A percentile compares a stretch with the other conserved stretches of the same genome.
These are phyloP conservation scores for Cryptosporidium sp. DNA, from an alignment of 169 alveolate species.

Conservation along the genomic window DNA sequence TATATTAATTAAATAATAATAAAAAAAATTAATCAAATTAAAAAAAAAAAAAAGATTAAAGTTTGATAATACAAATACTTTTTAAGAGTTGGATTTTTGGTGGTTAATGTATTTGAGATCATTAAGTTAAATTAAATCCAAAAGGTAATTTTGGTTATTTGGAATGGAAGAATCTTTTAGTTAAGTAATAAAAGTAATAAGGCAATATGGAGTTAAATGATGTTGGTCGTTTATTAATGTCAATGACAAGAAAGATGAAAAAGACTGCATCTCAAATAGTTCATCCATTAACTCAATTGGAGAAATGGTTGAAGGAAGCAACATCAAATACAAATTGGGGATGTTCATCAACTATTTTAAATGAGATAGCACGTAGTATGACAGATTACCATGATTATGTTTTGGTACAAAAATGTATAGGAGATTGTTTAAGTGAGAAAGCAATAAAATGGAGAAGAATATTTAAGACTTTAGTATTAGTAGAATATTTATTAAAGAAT, in stretches of 20 bases:
- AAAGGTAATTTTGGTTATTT: too few species aligned
- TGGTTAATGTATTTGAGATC: not conserved
- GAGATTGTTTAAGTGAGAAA: slow-evolving; percentile 82
- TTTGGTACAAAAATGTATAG: slow-evolving; percentile 82
- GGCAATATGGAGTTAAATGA: slow-evolving; percentile 60
- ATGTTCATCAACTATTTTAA: slow-evolving; percentile 82
- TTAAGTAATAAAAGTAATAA: not conserved
- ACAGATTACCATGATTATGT: slow-evolving; percentile 84
- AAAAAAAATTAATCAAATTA: too few species aligned
- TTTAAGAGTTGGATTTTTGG: not conserved
- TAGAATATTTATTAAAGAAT: slow-evolving; percentile 83
- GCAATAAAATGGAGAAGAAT: slow-evolving; percentile 86
- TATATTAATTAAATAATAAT: too few species aligned
- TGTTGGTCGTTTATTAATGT: slow-evolving; percentile 53
- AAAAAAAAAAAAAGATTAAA: too few species aligned
- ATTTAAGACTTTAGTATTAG: slow-evolving; percentile 83
- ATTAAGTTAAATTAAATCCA: not conserved
- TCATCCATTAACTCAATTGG: slow-evolving; percentile 80
- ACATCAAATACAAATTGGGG: slow-evolving; percentile 88
- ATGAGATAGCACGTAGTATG: slow-evolving; percentile 85
- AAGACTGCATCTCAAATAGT: slow-evolving; percentile 70
- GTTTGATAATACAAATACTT: too few species aligned
- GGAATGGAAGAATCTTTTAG: not conserved
- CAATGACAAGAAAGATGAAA: slow-evolving; percentile 76
- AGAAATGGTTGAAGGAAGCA: slow-evolving; percentile 84